Evolutionary conservation across 2,329 filamentous ascomycete genomes (phyloP).

Genomic region (Alternaria burnsii): DNA sequence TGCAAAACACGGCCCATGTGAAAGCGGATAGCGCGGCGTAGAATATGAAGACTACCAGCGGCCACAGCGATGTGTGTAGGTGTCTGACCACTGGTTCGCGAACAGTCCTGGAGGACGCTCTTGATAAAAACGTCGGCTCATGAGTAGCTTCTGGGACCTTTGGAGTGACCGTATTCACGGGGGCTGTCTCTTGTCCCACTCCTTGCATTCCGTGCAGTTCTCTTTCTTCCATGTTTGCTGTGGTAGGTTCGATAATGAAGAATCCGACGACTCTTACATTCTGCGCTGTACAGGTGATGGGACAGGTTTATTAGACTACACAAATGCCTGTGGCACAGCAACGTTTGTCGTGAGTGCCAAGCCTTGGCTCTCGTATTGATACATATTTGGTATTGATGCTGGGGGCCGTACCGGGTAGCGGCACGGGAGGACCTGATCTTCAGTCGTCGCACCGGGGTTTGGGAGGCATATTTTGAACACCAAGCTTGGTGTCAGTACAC

Average conservation of each 20-base stretch:
- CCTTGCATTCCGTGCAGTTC: background rate
- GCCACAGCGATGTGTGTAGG: background rate
- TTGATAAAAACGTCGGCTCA: background rate
- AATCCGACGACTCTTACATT: background rate
- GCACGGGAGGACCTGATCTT: background rate
- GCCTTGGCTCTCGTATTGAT: background rate
- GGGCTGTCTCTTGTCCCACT: background rate
- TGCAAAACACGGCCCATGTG: background rate
- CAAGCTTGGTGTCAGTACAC: background rate
- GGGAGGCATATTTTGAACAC: background rate
- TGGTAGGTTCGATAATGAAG: background rate
- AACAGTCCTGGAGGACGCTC: constrained; percentile 4
- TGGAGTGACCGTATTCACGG: background rate
- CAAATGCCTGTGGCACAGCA: background rate
- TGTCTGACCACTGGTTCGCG: background rate
- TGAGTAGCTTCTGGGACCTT: constrained; percentile 1
- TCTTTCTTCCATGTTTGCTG: constrained; percentile 1
- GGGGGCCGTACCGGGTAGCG: background rate
- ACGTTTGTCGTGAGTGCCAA: background rate
- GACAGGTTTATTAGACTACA: background rate
- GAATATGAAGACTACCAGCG: constrained; percentile 3
- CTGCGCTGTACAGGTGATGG: background rate
- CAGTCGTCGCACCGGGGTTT: background rate
- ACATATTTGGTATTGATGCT: background rate
- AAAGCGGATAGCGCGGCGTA: background rate